A percentile compares a stretch with the other conserved stretches of the same genome.
phyloP scores from a whole-genome alignment of 345 rosid species.

The Murraya paniculata region DNA sequence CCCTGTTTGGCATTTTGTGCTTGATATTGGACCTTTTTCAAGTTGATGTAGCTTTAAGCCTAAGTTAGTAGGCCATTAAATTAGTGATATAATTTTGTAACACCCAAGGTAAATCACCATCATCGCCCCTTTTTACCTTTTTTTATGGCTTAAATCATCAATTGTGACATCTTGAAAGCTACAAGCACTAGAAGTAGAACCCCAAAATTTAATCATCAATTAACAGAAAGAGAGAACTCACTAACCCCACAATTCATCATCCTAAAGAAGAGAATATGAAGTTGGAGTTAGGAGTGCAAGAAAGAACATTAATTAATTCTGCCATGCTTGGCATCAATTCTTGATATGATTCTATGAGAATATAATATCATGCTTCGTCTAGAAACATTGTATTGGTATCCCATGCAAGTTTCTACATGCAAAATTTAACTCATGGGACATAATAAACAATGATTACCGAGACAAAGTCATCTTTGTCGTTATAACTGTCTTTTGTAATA shows the following conservation, averaged over 20 bases:
- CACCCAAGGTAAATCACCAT: neutral
- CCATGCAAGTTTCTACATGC: neutral
- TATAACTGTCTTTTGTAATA: no score
- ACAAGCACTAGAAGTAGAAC: neutral
- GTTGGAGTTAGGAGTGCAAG: neutral
- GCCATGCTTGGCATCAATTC: slow-evolving; percentile 9
- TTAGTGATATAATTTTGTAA: neutral
- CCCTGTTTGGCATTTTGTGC: slow-evolving; percentile 6
- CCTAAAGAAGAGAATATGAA: neutral
- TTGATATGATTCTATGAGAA: neutral
- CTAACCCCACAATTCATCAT: neutral
- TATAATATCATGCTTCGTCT: neutral
- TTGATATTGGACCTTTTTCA: neutral
- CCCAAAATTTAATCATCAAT: no score
- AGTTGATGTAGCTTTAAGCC: slow-evolving; percentile 20
- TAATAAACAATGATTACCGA: neutral
- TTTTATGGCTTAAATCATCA: neutral
- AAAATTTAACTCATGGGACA: neutral
- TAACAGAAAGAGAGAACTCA: neutral
- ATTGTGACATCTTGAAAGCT: neutral
- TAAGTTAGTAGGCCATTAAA: slow-evolving; percentile 11
- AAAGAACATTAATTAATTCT: slow-evolving; percentile 1
- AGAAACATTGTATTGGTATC: neutral
- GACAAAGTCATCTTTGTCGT: neutral
- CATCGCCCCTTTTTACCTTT: neutral